Percentiles rank a stretch among this genome's conserved stretches.
Conservation (phyloP, 345 rosid species). For the Lepidium africanum region DNA sequence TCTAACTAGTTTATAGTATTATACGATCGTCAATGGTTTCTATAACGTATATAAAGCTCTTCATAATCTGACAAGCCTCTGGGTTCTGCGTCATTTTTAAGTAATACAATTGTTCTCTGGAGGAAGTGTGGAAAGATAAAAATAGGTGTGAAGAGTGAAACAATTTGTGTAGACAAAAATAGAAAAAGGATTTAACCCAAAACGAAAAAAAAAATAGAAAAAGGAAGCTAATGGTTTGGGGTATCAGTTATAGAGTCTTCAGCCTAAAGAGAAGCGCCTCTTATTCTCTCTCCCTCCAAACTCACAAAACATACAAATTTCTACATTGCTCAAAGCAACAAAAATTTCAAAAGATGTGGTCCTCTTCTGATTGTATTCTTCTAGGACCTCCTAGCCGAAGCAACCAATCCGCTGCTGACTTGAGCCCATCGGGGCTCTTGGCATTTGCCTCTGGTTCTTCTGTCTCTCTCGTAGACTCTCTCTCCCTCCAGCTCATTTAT, state of each 20-base stretch:
- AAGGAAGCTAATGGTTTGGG: neutral
- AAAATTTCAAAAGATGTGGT: neutral
- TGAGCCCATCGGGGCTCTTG: constrained; percentile 58
- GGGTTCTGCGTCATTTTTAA: neutral
- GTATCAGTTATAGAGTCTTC: constrained; percentile 5
- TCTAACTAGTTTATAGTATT: neutral
- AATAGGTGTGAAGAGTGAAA: neutral
- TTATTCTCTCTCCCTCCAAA: constrained; percentile 6
- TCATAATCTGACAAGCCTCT: neutral
- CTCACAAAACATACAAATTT: neutral
- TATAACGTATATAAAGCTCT: neutral
- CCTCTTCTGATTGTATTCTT: constrained; percentile 50
- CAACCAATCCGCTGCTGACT: constrained; percentile 71
- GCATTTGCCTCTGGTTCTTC: constrained; percentile 76
- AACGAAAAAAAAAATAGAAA: too few species aligned
- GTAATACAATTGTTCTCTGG: neutral
- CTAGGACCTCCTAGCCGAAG: constrained; percentile 80
- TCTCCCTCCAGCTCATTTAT: constrained; percentile 68
- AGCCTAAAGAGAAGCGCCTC: constrained; percentile 5
- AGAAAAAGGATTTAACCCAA: too few species aligned
- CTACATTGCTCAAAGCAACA: neutral
- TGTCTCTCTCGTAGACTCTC: constrained; percentile 56
- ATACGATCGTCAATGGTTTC: neutral
- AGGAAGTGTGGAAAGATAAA: neutral
- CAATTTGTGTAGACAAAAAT: neutral